Evolutionary conservation across 768 basidiomycete species (phyloP).

Genomic region (Exsudoporus frostii): DNA sequence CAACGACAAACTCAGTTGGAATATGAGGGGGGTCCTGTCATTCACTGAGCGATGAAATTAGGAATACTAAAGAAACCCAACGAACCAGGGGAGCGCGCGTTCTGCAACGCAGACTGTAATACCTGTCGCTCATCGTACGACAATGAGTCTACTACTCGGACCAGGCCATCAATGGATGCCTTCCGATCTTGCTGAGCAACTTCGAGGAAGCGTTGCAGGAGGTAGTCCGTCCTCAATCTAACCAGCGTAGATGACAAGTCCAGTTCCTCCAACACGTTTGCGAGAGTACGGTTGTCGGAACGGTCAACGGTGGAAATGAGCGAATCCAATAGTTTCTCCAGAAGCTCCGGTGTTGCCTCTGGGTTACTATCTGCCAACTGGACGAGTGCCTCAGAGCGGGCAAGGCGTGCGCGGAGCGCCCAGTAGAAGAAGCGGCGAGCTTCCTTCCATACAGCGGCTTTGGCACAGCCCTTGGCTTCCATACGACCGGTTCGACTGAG

Average conservation of each 20-base stretch:
- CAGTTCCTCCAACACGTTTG: constrained; percentile 66
- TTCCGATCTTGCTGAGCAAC: constrained; percentile 74
- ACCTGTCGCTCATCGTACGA: constrained; percentile 67
- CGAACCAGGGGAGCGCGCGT: constrained; percentile 57
- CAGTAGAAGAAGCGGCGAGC: constrained; percentile 92
- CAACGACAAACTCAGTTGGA: constrained; percentile 19
- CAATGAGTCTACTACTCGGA: constrained; percentile 69
- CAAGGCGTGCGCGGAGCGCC: constrained; percentile 81
- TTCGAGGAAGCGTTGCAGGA: constrained; percentile 63
- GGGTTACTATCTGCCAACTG: constrained; percentile 71
- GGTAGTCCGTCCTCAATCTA: constrained; percentile 66
- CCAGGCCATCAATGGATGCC: constrained; percentile 69
- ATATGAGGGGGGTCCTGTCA: constrained; percentile 42
- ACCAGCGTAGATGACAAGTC: constrained; percentile 61
- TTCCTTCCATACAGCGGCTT: constrained; percentile 81
- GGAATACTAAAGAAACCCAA: constrained; percentile 7
- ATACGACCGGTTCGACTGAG: constrained; percentile 87
- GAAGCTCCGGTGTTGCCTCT: constrained; percentile 62
- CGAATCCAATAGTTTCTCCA: constrained; percentile 58
- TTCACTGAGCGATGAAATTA: constrained; percentile 3
- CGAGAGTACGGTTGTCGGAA: constrained; percentile 54
- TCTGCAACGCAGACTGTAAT: constrained; percentile 61
- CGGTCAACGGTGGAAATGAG: constrained; percentile 53
- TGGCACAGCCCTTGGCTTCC: constrained; percentile 97
- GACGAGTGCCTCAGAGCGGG: constrained; percentile 60